Evolutionary conservation across 192 early-diverging fungal species (phyloP).

Genomic region (Backusella sp.): DNA sequence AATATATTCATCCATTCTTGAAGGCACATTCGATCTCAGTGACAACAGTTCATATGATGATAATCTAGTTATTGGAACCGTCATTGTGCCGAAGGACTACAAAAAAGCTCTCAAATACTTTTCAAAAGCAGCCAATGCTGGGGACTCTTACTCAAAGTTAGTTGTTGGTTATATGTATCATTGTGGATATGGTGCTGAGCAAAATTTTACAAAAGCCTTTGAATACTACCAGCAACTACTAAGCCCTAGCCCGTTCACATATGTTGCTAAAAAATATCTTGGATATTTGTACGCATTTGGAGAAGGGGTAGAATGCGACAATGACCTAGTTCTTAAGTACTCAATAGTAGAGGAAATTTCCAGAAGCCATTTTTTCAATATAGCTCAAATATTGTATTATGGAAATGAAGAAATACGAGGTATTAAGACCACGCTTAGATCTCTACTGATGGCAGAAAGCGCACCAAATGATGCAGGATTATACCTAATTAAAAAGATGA

Average conservation of each 20-base stretch:
- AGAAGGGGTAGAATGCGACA: too few species aligned
- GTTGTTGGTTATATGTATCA: neutral
- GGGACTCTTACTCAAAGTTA: neutral
- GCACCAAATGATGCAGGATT: too few species aligned
- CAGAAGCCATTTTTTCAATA: too few species aligned
- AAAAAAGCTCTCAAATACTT: neutral
- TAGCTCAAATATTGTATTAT: too few species aligned
- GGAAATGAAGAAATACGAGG: too few species aligned
- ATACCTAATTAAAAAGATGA: too few species aligned
- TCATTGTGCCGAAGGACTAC: neutral
- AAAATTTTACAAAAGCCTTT: neutral
- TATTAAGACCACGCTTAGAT: accelerated
- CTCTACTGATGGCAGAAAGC: too few species aligned
- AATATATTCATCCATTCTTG: neutral
- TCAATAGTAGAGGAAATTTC: too few species aligned
- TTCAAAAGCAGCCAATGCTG: neutral
- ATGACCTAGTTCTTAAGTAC: too few species aligned
- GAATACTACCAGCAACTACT: neutral
- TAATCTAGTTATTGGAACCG: neutral
- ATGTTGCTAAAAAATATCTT: too few species aligned
- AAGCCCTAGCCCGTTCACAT: too few species aligned
- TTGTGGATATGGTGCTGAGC: neutral
- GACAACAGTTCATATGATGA: neutral
- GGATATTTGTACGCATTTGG: too few species aligned
- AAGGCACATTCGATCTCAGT: neutral